These are phyloP conservation scores for Trametes versicolor DNA, from an alignment of 1,284 basidiomycete genomes.

Conservation along the genomic window DNA sequence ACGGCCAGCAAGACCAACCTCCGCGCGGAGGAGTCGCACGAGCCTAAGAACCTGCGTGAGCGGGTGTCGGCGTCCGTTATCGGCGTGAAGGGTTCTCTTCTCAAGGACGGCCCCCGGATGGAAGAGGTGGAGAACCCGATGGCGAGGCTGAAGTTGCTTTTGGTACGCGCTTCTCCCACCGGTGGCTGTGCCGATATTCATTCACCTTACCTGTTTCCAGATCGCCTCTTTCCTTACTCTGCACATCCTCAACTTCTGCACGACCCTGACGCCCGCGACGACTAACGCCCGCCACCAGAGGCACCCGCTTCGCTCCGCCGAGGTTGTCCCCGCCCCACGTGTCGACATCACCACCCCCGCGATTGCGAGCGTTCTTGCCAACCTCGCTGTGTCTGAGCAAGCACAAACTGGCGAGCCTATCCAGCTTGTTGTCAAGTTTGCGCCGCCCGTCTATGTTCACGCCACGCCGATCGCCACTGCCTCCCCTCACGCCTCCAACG, in stretches of 20 bases:
- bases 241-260: slow-evolving; percentile 93
- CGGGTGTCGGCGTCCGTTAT: slow-evolving; percentile 62
- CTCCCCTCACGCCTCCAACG: slow-evolving; percentile 29
- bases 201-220: slow-evolving; percentile 41
- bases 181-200: slow-evolving; percentile 22
- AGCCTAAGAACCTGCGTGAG: slow-evolving; percentile 48
- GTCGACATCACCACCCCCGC: slow-evolving; percentile 72
- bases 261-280: slow-evolving; percentile 86
- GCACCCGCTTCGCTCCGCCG: slow-evolving; percentile 38
- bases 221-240: slow-evolving; percentile 90
- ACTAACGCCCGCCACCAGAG: slow-evolving; percentile 64
- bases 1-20: slow-evolving; percentile 28
- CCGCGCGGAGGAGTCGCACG: slow-evolving; percentile 12
- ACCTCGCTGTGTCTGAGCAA: slow-evolving; percentile 58
- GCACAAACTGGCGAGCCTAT: slow-evolving; percentile 32
- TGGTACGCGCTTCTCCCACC: slow-evolving; percentile 58
- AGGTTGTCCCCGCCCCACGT: slow-evolving; percentile 53
- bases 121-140: slow-evolving; percentile 79
- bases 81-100: slow-evolving; percentile 73
- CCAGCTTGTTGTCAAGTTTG: slow-evolving; percentile 77
- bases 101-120: slow-evolving; percentile 49
- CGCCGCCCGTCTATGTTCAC: slow-evolving; percentile 71
- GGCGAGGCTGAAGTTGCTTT: slow-evolving; percentile 88
- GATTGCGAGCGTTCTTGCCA: slow-evolving; percentile 68
- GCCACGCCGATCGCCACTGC: slow-evolving; percentile 50